These are phyloP conservation scores for Cordyceps cicadae DNA, from an alignment of 2,329 filamentous ascomycete species.

Conservation along the genomic window DNA sequence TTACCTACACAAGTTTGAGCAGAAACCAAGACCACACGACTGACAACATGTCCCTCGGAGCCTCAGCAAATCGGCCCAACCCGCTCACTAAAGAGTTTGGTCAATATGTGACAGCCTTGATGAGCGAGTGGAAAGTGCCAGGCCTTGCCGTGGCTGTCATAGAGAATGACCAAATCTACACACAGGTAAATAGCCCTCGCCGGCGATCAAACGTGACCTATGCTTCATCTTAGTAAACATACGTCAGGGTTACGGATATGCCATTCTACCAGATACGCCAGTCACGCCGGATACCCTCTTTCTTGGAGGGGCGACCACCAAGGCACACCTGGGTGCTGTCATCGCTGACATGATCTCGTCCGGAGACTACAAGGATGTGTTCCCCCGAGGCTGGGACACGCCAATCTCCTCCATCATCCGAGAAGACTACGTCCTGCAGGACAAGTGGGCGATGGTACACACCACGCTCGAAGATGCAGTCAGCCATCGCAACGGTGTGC, in stretches of 20 bases:
- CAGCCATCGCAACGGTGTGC: constrained; percentile 39
- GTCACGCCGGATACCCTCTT: neutral
- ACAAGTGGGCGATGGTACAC: constrained; percentile 36
- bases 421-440: constrained; percentile 43
- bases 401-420: constrained; percentile 38
- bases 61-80: neutral
- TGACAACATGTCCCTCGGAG: too few relatives aligned
- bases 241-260: neutral
- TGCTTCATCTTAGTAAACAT: neutral
- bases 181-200: constrained; percentile 15
- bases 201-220: constrained; percentile 1
- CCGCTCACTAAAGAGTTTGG: constrained; percentile 16
- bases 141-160: constrained; percentile 22
- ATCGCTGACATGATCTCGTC: neutral
- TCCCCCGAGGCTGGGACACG: constrained; percentile 33
- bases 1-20: too few relatives aligned
- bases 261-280: neutral
- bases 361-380: neutral
- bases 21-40: too few relatives aligned
- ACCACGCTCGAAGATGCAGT: constrained; percentile 47
- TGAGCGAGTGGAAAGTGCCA: constrained; percentile 22
- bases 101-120: constrained; percentile 10
- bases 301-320: constrained; percentile 1
- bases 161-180: constrained; percentile 19
- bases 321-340: neutral